Base-by-base conservation (phyloP, 805 yeast species). In the Tetrapisispora fleetii region DNA sequence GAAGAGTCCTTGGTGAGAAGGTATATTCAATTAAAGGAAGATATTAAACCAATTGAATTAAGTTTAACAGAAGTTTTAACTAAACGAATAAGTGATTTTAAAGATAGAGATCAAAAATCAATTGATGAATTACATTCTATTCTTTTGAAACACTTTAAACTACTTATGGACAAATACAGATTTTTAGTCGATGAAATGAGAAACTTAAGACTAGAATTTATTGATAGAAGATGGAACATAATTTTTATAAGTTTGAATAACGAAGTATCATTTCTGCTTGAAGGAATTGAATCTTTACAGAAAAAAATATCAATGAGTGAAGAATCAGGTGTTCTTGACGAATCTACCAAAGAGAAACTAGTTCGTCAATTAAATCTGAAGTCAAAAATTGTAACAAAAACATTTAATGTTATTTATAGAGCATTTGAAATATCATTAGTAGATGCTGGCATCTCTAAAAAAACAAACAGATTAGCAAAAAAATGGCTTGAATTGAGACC, bases 141-240 rank as follows among this genome's bases (percentile, higher is more conserved):
- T 18, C 58, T 70, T 11, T 58, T 63, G 6, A 52, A 49, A n/a
- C 71, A 67, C 46, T 78, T 75, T 51, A 67, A 70, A 30, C 49
- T 54, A 2, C 56, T 80, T 17, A 53, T 70, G 9, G 64, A 63
- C 13, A 70, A 71, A 50, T 73, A 76, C 64, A 60, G 68, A 18
- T 63, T 67, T 48, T 60, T 81, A 43, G 65, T 67, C 10, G 55
- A 56, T 11, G 77, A 75, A 45, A 52, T 78, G 14, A 58, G 59
- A 2, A 63, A 59, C 7, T 63, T 81, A 51, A 74, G 75, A 54
- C 51, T 49, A 4, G 78, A 76, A 39, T 54, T 75, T 28, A 69
- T 82, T 4, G 81, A 79, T 50, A 59, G 66, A 28, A 71, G 79
- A 57, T 82, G 87, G 86, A 64, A 69, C 52, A 72, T 72, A 22